phyloP scores from a whole-genome alignment of 2,329 filamentous ascomycete genomes.

The Didymella pinodella region DNA sequence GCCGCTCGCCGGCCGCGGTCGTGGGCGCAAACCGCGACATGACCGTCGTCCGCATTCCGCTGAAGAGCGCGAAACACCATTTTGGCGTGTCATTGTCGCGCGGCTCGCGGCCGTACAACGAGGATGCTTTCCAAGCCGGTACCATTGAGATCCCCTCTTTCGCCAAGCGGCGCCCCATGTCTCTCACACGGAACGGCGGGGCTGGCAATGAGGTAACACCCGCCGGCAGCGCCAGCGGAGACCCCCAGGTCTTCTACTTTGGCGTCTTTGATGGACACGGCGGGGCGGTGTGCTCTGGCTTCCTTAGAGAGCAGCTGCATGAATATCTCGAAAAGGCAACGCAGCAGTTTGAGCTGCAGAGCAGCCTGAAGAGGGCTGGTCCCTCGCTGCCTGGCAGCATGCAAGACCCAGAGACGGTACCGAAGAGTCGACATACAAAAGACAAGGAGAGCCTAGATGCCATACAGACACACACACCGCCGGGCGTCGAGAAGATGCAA shows the following conservation, averaged over 20 bases:
- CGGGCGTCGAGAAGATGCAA: conserved; percentile 52
- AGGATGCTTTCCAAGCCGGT: conserved; percentile 92
- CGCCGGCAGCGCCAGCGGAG: conserved; percentile 80
- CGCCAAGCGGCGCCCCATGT: conserved; percentile 79
- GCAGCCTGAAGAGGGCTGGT: conserved; percentile 65
- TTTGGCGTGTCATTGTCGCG: conserved; percentile 82
- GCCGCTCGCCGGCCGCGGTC: conserved; percentile 48
- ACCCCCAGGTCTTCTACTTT: conserved; percentile 98
- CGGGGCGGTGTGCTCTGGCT: conserved; percentile 85
- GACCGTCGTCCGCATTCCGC: conserved; percentile 92
- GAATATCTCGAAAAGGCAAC: conserved; percentile 87
- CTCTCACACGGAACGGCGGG: conserved; percentile 56
- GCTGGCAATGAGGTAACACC: conserved; percentile 66
- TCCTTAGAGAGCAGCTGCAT: conserved; percentile 83
- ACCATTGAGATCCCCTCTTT: conserved; percentile 94
- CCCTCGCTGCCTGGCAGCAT: conserved; percentile 38
- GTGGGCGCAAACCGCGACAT: conserved; percentile 67
- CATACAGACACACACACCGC: conserved; percentile 59
- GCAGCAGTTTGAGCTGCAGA: conserved; percentile 76
- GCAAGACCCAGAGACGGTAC: conserved; percentile 31
- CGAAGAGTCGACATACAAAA: conserved; percentile 36
- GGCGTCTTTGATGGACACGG: conserved; percentile 96
- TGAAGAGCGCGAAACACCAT: conserved; percentile 94
- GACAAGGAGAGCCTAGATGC: conserved; percentile 52
- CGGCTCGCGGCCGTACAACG: conserved; percentile 87